phyloP scores from a whole-genome alignment of 257 asterid species.

The Plantago elongata region DNA sequence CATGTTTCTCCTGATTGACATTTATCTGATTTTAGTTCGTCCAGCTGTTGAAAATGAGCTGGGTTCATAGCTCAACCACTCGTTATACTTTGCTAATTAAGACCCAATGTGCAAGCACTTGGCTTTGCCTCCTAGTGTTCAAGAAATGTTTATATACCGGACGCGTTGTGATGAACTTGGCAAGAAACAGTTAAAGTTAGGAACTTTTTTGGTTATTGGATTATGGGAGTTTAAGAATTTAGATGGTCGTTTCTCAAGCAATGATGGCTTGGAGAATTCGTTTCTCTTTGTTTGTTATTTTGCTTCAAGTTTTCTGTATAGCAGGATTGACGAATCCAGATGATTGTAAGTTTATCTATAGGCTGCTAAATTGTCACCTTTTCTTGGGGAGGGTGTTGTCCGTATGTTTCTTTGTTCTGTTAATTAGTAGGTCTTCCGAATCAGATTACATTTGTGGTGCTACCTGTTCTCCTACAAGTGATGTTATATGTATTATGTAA shows the following conservation, averaged over 20 bases:
- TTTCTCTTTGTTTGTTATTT: slow-evolving; percentile 36
- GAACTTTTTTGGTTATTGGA: neutral
- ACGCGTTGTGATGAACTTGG: too few species aligned
- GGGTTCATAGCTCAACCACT: too few species aligned
- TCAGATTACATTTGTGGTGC: too few species aligned
- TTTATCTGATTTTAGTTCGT: neutral
- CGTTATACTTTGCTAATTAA: too few species aligned
- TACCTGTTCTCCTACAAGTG: too few species aligned
- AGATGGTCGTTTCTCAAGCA: slow-evolving; percentile 16
- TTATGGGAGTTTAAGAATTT: slow-evolving; percentile 10
- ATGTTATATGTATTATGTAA: too few species aligned
- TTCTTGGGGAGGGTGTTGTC: neutral
- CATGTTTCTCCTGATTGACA: neutral
- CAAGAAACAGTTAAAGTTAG: neutral
- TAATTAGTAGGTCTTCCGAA: too few species aligned
- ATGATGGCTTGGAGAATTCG: slow-evolving; percentile 32
- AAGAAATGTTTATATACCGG: too few species aligned
- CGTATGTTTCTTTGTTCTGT: neutral
- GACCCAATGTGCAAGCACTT: too few species aligned
- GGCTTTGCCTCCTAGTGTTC: too few species aligned
- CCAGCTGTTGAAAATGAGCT: too few species aligned
- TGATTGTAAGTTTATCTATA: slow-evolving; percentile 45
- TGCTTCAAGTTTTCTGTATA: slow-evolving; percentile 31
- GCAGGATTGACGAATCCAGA: slow-evolving; percentile 44
- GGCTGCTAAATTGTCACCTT: slow-evolving; percentile 7